Evolutionary conservation across 2,329 filamentous ascomycete species (phyloP).

Genomic region (Microcyclospora pomicola): DNA sequence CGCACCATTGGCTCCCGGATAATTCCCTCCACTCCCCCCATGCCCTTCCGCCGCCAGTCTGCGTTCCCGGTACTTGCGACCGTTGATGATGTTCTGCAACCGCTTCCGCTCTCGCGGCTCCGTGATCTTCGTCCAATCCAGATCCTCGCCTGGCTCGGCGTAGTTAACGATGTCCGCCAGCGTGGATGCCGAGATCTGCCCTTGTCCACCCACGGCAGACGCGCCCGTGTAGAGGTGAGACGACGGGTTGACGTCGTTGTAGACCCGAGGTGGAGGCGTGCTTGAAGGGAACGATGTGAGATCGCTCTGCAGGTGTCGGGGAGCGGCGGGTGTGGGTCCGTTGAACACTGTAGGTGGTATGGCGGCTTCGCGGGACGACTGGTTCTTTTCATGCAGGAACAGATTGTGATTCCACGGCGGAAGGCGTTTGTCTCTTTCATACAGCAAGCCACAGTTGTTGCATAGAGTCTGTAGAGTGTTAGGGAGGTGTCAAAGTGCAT

Average conservation of each 20-base stretch:
- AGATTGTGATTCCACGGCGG: conserved; percentile 64
- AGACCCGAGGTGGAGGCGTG: conserved; percentile 6
- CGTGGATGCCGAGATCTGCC: conserved; percentile 20
- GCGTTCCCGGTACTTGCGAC: conserved; percentile 26
- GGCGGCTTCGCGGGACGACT: conserved; percentile 20
- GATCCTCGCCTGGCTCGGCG: conserved; percentile 26
- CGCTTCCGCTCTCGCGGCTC: conserved; percentile 25
- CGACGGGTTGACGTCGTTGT: conserved; percentile 15
- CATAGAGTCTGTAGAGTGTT: conserved; percentile 54
- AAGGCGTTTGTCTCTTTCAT: conserved; percentile 72
- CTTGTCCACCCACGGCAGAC: conserved; percentile 16
- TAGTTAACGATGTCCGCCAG: conserved; percentile 25
- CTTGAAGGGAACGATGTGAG: conserved; percentile 14
- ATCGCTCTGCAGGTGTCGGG: conserved; percentile 20
- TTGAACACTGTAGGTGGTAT: conserved; percentile 8
- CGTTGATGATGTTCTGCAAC: conserved; percentile 27
- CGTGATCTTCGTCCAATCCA: conserved; percentile 26
- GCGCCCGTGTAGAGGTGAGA: conserved; percentile 23
- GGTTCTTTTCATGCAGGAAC: conserved; percentile 37
- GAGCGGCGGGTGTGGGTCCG: background rate
- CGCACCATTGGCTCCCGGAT: conserved; percentile 20
- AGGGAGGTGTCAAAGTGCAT: background rate
- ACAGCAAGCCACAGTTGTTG: conserved; percentile 82
- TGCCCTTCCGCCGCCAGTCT: conserved; percentile 23
- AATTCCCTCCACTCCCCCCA: conserved; percentile 21